A percentile compares a stretch with the other conserved stretches of the same genome.
phyloP scores from a whole-genome alignment of 23 red algal genomes.

The Chondrus crispus region DNA sequence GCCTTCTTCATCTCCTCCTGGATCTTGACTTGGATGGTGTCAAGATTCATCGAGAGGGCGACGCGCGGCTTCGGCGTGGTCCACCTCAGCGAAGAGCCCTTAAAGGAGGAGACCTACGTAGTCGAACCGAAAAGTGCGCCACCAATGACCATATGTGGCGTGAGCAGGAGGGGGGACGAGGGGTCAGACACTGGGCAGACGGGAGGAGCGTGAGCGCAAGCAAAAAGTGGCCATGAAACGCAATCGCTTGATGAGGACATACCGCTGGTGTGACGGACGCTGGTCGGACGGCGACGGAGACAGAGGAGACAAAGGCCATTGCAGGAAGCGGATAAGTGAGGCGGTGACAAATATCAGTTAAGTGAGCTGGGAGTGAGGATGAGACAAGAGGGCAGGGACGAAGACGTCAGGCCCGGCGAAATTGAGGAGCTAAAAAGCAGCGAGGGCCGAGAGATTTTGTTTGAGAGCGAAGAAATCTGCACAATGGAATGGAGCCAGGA shows the following conservation, averaged over 20 bases:
- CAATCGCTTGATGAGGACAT: background rate
- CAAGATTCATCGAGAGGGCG: conserved; percentile 47
- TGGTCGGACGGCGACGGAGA: conserved; percentile 23
- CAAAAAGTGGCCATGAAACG: background rate
- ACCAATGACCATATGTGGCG: too few relatives aligned
- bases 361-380: background rate
- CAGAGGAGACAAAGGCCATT: conserved; percentile 51
- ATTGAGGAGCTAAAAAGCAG: too few relatives aligned
- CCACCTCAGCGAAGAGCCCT: background rate
- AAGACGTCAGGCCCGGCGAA: background rate
- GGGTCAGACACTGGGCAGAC: background rate
- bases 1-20: conserved; percentile 90
- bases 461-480: too few relatives aligned
- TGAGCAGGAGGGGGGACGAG: too few relatives aligned
- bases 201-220: background rate
- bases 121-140: too few relatives aligned
- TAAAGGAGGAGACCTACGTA: background rate
- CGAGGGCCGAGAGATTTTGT: too few relatives aligned
- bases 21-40: conserved; percentile 68
- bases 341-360: too few relatives aligned
- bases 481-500: too few relatives aligned
- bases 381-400: background rate
- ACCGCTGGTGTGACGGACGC: background rate
- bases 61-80: conserved; percentile 7
- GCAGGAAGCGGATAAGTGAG: background rate